Evolutionary conservation across 2,329 filamentous ascomycete genomes (phyloP).

Genomic region (Escovopsis sp.): DNA sequence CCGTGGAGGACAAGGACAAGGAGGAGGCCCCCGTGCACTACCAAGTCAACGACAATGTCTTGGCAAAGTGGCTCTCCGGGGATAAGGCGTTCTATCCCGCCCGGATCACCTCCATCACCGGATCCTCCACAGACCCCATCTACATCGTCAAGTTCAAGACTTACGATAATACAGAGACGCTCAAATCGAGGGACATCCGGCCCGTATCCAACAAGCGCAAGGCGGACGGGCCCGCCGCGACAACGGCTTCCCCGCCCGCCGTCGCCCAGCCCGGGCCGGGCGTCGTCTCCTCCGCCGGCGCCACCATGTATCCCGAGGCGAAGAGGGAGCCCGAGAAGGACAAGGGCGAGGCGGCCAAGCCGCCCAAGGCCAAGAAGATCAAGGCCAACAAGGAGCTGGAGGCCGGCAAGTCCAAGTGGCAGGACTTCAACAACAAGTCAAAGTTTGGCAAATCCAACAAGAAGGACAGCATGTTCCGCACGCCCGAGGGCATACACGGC

Average conservation of each 20-base stretch:
- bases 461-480: constrained; percentile 96
- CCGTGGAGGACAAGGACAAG: constrained; percentile 32
- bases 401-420: constrained; percentile 84
- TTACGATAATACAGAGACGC: constrained; percentile 72
- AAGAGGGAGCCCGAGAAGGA: constrained; percentile 47
- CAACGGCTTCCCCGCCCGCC: constrained; percentile 26
- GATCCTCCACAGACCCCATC: constrained; percentile 77
- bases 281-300: constrained; percentile 39
- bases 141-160: constrained; percentile 93
- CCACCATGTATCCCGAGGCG: constrained; percentile 45
- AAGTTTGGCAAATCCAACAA: constrained; percentile 54
- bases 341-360: constrained; percentile 48
- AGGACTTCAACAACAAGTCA: constrained; percentile 72
- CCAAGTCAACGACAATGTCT: constrained; percentile 75
- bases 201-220: constrained; percentile 73
- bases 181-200: constrained; percentile 70
- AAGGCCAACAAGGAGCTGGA: constrained; percentile 86
- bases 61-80: constrained; percentile 81
- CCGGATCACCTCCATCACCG: constrained; percentile 84
- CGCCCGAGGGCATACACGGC: constrained; percentile 70
- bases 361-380: constrained; percentile 72
- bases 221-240: constrained; percentile 57
- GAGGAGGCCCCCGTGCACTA: constrained; percentile 44
- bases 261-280: constrained; percentile 21
- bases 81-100: constrained; percentile 87